Evolutionary conservation across 2,329 filamentous ascomycete genomes (phyloP).

Genomic region (Lachnellula subtilissima): DNA sequence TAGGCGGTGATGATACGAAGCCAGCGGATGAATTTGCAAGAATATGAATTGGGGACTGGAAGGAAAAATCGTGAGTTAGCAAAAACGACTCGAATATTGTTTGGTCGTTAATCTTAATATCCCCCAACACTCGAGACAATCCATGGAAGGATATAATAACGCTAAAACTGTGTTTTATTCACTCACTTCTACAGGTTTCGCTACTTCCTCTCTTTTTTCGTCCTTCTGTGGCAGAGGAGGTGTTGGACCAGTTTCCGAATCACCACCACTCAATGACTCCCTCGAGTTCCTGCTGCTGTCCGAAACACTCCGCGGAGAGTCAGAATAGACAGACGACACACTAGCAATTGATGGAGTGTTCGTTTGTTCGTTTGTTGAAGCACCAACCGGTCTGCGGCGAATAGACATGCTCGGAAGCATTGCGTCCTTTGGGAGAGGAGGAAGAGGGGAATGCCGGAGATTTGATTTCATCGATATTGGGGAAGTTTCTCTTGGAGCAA

Average conservation of each 20-base stretch:
- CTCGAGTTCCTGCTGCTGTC: constrained; percentile 20
- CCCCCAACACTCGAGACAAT: too few species aligned
- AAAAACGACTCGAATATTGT: background rate
- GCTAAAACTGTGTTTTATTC: background rate
- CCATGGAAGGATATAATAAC: background rate
- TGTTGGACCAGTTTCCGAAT: constrained; percentile 17
- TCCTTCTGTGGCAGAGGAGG: constrained; percentile 25
- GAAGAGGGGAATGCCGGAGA: constrained; percentile 17
- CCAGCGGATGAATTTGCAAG: constrained; percentile 17
- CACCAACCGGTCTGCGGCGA: constrained; percentile 26
- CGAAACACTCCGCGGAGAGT: constrained; percentile 20
- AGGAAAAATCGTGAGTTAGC: background rate
- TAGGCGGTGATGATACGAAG: constrained; percentile 18
- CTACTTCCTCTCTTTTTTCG: constrained; percentile 8
- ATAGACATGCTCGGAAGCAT: constrained; percentile 18
- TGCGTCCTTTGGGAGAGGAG: constrained; percentile 18
- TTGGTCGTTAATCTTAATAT: background rate
- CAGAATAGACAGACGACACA: constrained; percentile 26
- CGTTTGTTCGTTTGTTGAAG: constrained; percentile 5
- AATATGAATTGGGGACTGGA: background rate
- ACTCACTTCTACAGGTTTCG: background rate
- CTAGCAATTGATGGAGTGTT: constrained; percentile 19
- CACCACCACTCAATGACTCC: constrained; percentile 24
- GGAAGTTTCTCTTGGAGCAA: constrained; percentile 10
- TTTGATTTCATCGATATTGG: constrained; percentile 6